Conservation (phyloP, 768 basidiomycete species). For the Suillus decipiens region DNA sequence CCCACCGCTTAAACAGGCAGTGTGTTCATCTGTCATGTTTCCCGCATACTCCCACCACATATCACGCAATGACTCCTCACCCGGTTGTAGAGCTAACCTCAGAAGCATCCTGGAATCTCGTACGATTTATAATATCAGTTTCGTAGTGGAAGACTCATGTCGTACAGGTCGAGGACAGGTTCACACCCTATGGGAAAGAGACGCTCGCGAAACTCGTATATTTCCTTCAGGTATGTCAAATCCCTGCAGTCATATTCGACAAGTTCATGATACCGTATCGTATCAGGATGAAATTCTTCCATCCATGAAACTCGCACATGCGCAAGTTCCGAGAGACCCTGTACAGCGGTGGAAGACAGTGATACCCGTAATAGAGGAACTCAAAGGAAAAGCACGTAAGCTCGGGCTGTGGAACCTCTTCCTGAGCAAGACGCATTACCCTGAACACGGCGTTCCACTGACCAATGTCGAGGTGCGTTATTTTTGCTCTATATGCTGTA, state of each 20-base stretch:
- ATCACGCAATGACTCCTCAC: conserved; percentile 55
- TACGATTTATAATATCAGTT: conserved; percentile 34
- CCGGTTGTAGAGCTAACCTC: conserved; percentile 79
- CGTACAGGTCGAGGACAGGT: conserved; percentile 82
- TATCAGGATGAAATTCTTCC: conserved; percentile 86
- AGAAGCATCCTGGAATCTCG: conserved; percentile 86
- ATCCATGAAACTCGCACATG: conserved; percentile 71
- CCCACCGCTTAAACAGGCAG: not conserved
- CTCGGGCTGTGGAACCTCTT: conserved; percentile 97
- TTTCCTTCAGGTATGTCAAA: conserved; percentile 72
- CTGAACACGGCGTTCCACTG: conserved; percentile 84
- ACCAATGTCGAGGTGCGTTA: conserved; percentile 84
- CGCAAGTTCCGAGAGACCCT: conserved; percentile 78
- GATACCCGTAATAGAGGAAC: conserved; percentile 76
- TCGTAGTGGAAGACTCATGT: conserved; percentile 10
- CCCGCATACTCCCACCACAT: not conserved
- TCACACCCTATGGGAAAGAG: conserved; percentile 88
- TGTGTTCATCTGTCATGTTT: not conserved
- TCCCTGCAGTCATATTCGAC: not conserved
- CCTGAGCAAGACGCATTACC: conserved; percentile 92
- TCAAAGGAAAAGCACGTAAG: conserved; percentile 86
- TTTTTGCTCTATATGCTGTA: not conserved
- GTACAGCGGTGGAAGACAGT: conserved; percentile 81
- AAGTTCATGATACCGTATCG: conserved; percentile 1
- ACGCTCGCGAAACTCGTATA: conserved; percentile 78